Evolutionary conservation across 2,329 filamentous ascomycete species (phyloP).

Genomic region (Monilinia polystroma): DNA sequence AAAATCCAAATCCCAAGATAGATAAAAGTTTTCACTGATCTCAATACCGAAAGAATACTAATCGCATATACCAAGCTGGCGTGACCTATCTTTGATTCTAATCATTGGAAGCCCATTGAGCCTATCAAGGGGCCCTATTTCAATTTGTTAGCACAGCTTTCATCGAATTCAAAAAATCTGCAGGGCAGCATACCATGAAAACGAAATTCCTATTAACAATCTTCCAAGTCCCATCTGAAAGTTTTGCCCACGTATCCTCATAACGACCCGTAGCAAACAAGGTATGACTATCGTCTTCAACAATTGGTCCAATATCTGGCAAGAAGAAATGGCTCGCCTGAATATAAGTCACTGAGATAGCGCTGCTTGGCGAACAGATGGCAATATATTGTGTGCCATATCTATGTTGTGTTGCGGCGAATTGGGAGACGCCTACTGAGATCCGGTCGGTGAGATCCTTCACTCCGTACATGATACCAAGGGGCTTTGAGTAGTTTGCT

Average conservation of each 20-base stretch:
- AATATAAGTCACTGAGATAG: slow-evolving; percentile 1
- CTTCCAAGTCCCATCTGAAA: neutral
- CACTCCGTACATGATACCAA: neutral
- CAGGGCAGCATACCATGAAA: neutral
- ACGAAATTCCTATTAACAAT: slow-evolving; percentile 3
- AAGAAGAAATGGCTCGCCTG: neutral
- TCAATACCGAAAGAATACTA: too few relatives aligned
- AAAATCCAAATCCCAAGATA: too few relatives aligned
- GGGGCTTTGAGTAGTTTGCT: neutral
- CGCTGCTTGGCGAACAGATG: neutral
- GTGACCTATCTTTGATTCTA: too few relatives aligned
- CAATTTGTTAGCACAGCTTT: too few relatives aligned
- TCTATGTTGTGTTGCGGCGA: neutral
- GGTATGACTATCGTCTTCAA: neutral
- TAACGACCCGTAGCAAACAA: neutral
- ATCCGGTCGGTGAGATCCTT: neutral
- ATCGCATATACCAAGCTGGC: too few relatives aligned
- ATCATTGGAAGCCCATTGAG: too few relatives aligned
- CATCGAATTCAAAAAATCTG: too few relatives aligned
- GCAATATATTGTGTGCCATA: slow-evolving; percentile 8
- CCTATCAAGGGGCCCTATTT: too few relatives aligned
- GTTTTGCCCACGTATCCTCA: slow-evolving; percentile 1
- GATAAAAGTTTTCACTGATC: too few relatives aligned
- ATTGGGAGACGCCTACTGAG: neutral
- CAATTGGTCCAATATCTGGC: neutral